A percentile compares a stretch with the other conserved stretches of the same genome.
phyloP scores from a whole-genome alignment of 768 basidiomycete genomes.

The Pleurotus tuber-regium region DNA sequence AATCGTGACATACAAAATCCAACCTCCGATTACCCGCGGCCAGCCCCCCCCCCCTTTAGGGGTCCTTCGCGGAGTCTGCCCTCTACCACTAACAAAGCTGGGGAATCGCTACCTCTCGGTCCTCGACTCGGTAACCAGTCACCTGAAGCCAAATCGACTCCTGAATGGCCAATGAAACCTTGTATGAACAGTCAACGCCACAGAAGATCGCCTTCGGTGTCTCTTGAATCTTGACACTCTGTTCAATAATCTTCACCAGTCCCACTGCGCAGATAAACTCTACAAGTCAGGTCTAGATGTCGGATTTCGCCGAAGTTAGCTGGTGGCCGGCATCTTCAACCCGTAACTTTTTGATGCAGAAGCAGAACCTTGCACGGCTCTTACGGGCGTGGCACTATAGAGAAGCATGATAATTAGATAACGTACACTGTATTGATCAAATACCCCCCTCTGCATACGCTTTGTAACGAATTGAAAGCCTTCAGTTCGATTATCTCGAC shows the following conservation, averaged over 20 bases:
- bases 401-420: conserved; percentile 6
- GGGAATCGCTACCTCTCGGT: not conserved
- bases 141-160: not conserved
- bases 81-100: not conserved
- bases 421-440: too few species aligned
- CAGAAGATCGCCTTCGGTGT: conserved; percentile 2
- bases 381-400: conserved; percentile 3
- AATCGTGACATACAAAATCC: conserved; percentile 4
- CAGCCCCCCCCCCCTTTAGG: not conserved
- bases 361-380: conserved; percentile 3
- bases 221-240: conserved; percentile 5
- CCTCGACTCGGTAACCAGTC: not conserved
- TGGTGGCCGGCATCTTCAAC: not conserved
- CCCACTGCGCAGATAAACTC: not conserved
- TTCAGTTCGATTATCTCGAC: too few species aligned
- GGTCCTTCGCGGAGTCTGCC: conserved; percentile 6
- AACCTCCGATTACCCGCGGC: conserved; percentile 9
- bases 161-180: conserved; percentile 6
- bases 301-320: not conserved
- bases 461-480: not conserved
- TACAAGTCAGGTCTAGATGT: not conserved
- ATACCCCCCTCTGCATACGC: not conserved
- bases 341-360: not conserved
- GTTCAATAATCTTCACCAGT: conserved; percentile 4
- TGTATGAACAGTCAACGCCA: conserved; percentile 3